Evolutionary conservation across 352 stramenopile species (phyloP).

Genomic region (Lagenidium giganteum): DNA sequence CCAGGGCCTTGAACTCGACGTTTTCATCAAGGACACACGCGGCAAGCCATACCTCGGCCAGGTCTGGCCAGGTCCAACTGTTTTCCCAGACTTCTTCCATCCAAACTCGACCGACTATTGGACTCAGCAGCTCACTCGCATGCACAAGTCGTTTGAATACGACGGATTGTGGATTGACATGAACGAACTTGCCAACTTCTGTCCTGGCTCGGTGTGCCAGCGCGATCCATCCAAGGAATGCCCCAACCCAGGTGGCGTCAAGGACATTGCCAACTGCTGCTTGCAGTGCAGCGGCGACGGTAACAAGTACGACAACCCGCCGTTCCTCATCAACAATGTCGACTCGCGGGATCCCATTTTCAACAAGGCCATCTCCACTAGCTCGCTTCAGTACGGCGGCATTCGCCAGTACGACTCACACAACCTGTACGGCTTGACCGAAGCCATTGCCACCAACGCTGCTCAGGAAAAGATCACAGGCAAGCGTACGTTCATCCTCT

Average conservation of each 20-base stretch:
- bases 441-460: slow-evolving; percentile 57
- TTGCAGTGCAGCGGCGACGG: slow-evolving; percentile 28
- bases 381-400: slow-evolving; percentile 39
- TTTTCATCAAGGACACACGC: slow-evolving; percentile 74
- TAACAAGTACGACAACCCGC: slow-evolving; percentile 51
- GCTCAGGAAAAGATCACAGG: slow-evolving; percentile 39
- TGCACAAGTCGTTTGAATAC: slow-evolving; percentile 42
- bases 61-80: slow-evolving; percentile 76
- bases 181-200: slow-evolving; percentile 85
- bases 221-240: slow-evolving; percentile 28
- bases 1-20: slow-evolving; percentile 45
- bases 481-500: slow-evolving; percentile 72
- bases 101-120: slow-evolving; percentile 63
- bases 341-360: slow-evolving; percentile 27
- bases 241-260: slow-evolving; percentile 24
- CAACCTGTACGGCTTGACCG: slow-evolving; percentile 76
- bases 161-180: slow-evolving; percentile 88
- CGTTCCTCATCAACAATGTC: slow-evolving; percentile 57
- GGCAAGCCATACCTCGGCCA: slow-evolving; percentile 63
- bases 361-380: slow-evolving; percentile 65
- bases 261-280: slow-evolving; percentile 40
- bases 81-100: slow-evolving; percentile 83
- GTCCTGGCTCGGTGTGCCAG: slow-evolving; percentile 31
- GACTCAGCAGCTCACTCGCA: slow-evolving; percentile 46
- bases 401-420: slow-evolving; percentile 75